Percentiles rank a stretch among this genome's conserved stretches.
Conservation (phyloP, 2,329 filamentous ascomycete species). For the Neonectria faginata region DNA sequence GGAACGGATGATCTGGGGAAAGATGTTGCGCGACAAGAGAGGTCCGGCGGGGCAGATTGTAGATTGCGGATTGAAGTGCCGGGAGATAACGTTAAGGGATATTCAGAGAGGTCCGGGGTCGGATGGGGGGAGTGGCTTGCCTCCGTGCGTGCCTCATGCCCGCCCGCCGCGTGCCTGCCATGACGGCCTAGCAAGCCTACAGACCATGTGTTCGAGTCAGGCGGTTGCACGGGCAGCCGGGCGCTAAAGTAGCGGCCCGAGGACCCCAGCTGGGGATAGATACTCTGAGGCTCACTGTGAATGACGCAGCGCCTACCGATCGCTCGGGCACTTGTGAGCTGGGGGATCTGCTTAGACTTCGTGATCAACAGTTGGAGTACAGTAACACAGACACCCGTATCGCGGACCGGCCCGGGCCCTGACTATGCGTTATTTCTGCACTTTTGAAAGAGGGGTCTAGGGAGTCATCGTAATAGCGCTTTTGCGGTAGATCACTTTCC, state of each 20-base stretch:
- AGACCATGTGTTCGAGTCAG: conserved; percentile 40
- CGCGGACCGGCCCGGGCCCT: too few species aligned
- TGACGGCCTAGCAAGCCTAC: background rate
- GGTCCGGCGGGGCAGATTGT: background rate
- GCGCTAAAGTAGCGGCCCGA: conserved; percentile 9
- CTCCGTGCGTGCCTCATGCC: background rate
- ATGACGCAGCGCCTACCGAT: background rate
- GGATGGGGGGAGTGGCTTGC: conserved; percentile 15
- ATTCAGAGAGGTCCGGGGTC: conserved; percentile 22
- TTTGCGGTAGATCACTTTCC: background rate
- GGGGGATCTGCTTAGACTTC: background rate
- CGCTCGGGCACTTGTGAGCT: background rate
- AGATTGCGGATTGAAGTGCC: conserved; percentile 7
- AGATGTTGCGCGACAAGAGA: conserved; percentile 21
- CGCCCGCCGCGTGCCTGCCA: background rate
- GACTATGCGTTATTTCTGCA: too few species aligned
- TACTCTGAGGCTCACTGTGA: background rate
- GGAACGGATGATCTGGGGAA: conserved; percentile 25
- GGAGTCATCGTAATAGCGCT: too few species aligned
- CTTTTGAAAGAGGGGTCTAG: too few species aligned
- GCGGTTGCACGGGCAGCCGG: conserved; percentile 22
- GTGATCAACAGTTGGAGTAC: background rate
- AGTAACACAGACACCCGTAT: background rate
- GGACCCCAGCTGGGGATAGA: background rate
- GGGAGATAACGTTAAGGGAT: conserved; percentile 35